A percentile compares a stretch with the other conserved stretches of the same genome.
Conservation (phyloP, 192 early-diverging fungal species). For the Podila minutissima region DNA sequence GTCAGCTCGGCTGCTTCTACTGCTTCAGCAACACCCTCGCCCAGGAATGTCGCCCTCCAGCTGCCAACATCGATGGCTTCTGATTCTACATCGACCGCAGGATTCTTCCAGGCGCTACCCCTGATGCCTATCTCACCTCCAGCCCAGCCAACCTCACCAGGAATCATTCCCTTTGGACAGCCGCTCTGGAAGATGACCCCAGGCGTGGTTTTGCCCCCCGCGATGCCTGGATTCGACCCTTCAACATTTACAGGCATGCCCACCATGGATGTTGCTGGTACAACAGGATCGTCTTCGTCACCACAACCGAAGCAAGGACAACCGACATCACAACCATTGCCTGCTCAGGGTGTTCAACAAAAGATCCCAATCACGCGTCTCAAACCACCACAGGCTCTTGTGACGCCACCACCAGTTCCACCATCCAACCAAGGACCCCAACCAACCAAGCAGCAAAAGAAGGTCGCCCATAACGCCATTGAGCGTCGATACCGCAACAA, state of each 20-base stretch:
- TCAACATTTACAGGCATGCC: constrained; percentile 24
- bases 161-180: constrained; percentile 26
- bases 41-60: constrained; percentile 26
- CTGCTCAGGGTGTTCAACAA: constrained; percentile 28
- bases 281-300: constrained; percentile 5
- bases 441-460: constrained; percentile 75
- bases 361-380: constrained; percentile 61
- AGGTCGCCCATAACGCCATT: constrained; percentile 95
- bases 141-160: constrained; percentile 17
- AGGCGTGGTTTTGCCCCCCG: constrained; percentile 35
- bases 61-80: constrained; percentile 11
- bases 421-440: constrained; percentile 26
- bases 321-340: background rate
- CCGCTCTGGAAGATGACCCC: constrained; percentile 46
- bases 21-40: constrained; percentile 30
- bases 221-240: constrained; percentile 44
- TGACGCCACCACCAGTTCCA: constrained; percentile 31
- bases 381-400: constrained; percentile 45
- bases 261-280: constrained; percentile 11
- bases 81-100: constrained; percentile 24
- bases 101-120: constrained; percentile 37
- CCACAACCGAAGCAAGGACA: constrained; percentile 10
- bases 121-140: constrained; percentile 28
- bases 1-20: constrained; percentile 23
- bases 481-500: constrained; percentile 96